Conservation (phyloP, 1,284 basidiomycete species). For the Ganoderma meredithae region DNA sequence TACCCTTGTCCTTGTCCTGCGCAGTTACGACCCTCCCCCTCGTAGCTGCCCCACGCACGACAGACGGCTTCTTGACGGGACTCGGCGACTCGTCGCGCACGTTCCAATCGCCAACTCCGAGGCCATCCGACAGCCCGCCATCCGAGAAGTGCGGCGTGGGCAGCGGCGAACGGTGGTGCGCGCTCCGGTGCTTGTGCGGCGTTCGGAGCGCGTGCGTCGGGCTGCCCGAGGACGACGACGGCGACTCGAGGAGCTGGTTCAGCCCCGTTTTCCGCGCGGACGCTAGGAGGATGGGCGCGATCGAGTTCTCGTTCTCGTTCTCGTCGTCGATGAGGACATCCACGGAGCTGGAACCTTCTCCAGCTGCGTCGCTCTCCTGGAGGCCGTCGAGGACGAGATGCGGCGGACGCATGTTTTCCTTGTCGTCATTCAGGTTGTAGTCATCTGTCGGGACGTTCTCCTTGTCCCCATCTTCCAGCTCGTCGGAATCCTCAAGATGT, state of each 20-base stretch:
- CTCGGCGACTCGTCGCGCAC: conserved; percentile 24
- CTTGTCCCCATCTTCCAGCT: conserved; percentile 30
- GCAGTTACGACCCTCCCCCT: not conserved
- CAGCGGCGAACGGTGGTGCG: conserved; percentile 34
- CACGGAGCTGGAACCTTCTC: conserved; percentile 12
- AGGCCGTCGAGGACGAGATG: conserved; percentile 12
- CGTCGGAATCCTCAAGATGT: conserved; percentile 16
- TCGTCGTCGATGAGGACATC: too few relatives aligned
- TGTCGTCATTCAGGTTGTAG: conserved; percentile 31
- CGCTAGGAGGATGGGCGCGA: conserved; percentile 4
- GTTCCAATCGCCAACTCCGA: conserved; percentile 11
- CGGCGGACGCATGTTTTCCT: conserved; percentile 31
- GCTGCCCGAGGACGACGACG: conserved; percentile 29
- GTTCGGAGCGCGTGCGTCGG: conserved; percentile 28
- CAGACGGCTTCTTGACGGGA: conserved; percentile 27
- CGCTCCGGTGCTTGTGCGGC: conserved; percentile 33
- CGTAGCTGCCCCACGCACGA: not conserved
- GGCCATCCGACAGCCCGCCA: conserved; percentile 21
- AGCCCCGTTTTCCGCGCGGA: not conserved
- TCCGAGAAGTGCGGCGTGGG: conserved; percentile 30
- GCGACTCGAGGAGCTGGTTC: conserved; percentile 3
- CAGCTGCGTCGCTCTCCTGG: conserved; percentile 7
- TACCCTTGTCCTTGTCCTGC: not conserved
- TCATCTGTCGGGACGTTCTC: conserved; percentile 29
- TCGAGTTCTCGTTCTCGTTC: conserved; percentile 4